These are phyloP conservation scores for Phyllosticta capitalensis DNA, from an alignment of 2,329 filamentous ascomycete genomes.

Conservation along the genomic window DNA sequence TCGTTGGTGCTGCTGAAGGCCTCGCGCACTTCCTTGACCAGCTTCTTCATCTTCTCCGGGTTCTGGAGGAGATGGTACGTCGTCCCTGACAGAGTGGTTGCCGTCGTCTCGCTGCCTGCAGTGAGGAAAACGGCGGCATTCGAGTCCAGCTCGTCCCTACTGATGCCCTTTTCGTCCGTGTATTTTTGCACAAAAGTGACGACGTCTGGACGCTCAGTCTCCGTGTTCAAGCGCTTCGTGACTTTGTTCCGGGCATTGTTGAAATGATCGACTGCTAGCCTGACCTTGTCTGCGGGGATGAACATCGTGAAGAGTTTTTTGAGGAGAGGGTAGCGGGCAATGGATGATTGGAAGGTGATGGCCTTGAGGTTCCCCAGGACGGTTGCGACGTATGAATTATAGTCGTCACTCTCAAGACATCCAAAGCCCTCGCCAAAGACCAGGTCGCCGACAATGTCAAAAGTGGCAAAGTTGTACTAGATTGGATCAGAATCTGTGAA, in stretches of 20 bases:
- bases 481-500: background rate
- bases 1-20: conserved; percentile 22
- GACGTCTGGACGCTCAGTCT: background rate
- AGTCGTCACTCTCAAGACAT: conserved; percentile 14
- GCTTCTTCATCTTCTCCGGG: conserved; percentile 17
- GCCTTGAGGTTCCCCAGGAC: conserved; percentile 7
- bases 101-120: conserved; percentile 26
- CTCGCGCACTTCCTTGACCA: conserved; percentile 20
- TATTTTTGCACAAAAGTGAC: conserved; percentile 1
- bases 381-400: background rate
- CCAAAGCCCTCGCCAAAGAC: conserved; percentile 18
- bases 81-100: conserved; percentile 24
- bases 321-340: conserved; percentile 26
- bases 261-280: conserved; percentile 18
- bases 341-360: conserved; percentile 12
- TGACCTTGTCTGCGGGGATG: conserved; percentile 15
- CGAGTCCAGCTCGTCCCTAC: background rate
- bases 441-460: conserved; percentile 20
- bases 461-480: conserved; percentile 18
- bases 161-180: background rate
- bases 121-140: conserved; percentile 16
- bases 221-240: background rate
- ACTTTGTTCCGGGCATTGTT: conserved; percentile 2
- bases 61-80: conserved; percentile 23
- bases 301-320: conserved; percentile 26